phyloP scores from a whole-genome alignment of 139 green algal genomes.

The Chlorella sp. region DNA sequence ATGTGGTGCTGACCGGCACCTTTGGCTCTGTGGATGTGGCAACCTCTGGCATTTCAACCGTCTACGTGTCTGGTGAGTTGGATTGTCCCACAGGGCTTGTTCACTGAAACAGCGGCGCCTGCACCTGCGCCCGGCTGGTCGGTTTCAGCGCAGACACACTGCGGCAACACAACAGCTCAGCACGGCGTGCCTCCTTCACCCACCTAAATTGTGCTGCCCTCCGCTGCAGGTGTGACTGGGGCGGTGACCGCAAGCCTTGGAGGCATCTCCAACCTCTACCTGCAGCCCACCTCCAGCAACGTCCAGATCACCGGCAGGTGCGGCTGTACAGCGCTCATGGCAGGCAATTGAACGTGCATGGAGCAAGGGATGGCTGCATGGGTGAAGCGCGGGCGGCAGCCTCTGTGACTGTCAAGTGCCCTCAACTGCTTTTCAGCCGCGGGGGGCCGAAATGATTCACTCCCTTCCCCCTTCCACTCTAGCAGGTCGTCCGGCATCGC shows the following conservation, averaged over 20 bases:
- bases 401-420: no score
- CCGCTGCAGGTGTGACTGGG: neutral
- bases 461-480: neutral
- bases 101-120: no score
- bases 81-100: no score
- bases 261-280: conserved; percentile 29
- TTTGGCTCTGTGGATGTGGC: neutral
- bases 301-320: conserved; percentile 28
- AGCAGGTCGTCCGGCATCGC: conserved; percentile 24
- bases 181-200: no score
- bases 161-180: no score
- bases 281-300: neutral
- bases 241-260: neutral
- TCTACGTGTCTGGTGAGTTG: neutral
- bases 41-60: conserved; percentile 15
- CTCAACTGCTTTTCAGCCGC: neutral
- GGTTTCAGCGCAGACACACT: no score
- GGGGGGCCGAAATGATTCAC: neutral
- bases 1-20: neutral
- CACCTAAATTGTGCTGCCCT: no score
- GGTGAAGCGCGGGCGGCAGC: no score
- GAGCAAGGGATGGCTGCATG: no score
- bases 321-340: neutral
- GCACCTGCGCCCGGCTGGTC: no score
- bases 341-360: no score